A percentile compares a stretch with the other conserved stretches of the same genome.
phyloP scores from a whole-genome alignment of 805 yeast genomes.

The Nakazawaea populi region DNA sequence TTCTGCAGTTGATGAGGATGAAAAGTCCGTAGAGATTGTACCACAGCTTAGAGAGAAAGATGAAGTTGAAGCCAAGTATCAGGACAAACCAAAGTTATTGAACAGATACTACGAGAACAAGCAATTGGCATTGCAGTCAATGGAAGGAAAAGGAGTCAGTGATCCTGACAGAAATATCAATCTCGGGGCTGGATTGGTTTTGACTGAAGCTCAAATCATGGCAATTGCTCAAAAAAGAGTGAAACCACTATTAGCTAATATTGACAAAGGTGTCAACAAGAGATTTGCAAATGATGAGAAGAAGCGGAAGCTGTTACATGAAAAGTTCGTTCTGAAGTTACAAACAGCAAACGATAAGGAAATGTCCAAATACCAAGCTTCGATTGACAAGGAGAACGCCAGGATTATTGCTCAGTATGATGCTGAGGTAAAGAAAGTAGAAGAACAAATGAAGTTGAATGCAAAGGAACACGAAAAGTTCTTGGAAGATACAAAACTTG shows the following conservation, averaged over 20 bases:
- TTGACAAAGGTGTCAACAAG: constrained; percentile 42
- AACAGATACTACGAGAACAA: constrained; percentile 44
- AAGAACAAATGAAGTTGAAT: constrained; percentile 19
- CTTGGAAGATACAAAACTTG: constrained; percentile 32
- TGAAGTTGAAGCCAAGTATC: constrained; percentile 30
- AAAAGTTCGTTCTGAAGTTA: constrained; percentile 12
- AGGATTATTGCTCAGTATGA: constrained; percentile 18
- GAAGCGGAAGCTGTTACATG: constrained; percentile 24
- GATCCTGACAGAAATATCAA: constrained; percentile 45
- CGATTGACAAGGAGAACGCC: constrained; percentile 37
- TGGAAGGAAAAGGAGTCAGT: constrained; percentile 34
- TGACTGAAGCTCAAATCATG: constrained; percentile 50
- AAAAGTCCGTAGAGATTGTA: constrained; percentile 6
- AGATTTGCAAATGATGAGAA: constrained; percentile 21
- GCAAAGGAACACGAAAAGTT: constrained; percentile 30
- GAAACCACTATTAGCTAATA: constrained; percentile 45
- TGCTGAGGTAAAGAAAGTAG: constrained; percentile 18
- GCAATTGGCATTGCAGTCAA: constrained; percentile 39
- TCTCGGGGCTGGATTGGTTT: constrained; percentile 47
- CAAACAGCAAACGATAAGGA: constrained; percentile 26
- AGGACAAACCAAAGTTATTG: constrained; percentile 43
- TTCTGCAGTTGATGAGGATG: constrained; percentile 12
- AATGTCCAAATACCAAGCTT: constrained; percentile 29
- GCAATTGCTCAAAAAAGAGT: constrained; percentile 51
- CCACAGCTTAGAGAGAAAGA: constrained; percentile 25